Evolutionary conservation across 225 moss, liverwort and hornwort genomes (phyloP), one percentile per base, ranked within the genome.

Genomic region (Physcomitrium patens): DNA sequence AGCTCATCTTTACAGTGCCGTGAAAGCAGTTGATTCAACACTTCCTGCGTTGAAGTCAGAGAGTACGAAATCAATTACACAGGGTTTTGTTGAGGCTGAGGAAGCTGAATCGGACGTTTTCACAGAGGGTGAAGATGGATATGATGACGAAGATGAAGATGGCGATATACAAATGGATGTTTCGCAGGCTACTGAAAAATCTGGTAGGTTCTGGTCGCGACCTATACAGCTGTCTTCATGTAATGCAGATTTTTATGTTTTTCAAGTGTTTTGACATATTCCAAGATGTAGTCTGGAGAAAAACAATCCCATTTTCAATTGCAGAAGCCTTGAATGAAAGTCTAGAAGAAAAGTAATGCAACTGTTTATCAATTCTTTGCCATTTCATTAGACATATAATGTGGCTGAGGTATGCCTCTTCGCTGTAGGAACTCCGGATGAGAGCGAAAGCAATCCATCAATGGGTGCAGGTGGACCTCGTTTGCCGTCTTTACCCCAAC

Each of bases 401-500:
- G 31, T 37, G 31, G 31, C 73, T 75, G 49, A 86, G 72, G 69
- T 83, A 63, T 71, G 66, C 48, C 68, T 69, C 57, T 78, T 60
- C 60, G 76, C 75, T 54, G 68, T 82, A 78, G 76, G 77, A 67
- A 68, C 85, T 67, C 85, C 72, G 71, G 78, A 28, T 31, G 85
- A 69, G 60, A 78, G 37, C 53, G 89, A 44, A 58, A 88, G 78
- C 49, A 49, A 49, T 12, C 49, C 49, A 49, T 49, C 15, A 12
- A 49, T 49, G 49, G 49, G 49, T 49, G 49, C 15, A 49, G 2
- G 7, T 49, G 15, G 49, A 49, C 12, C 49, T 12, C 49, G 89
- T 27, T 87, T 96, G 55, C 94, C 96, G 24, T 84, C 91, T 49
- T 49, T 49, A 49, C 49, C 15, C 15, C 15, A 49, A 49, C 15